phyloP scores from a whole-genome alignment of 2,329 filamentous ascomycete species.

The Coniochaeta sp. region DNA sequence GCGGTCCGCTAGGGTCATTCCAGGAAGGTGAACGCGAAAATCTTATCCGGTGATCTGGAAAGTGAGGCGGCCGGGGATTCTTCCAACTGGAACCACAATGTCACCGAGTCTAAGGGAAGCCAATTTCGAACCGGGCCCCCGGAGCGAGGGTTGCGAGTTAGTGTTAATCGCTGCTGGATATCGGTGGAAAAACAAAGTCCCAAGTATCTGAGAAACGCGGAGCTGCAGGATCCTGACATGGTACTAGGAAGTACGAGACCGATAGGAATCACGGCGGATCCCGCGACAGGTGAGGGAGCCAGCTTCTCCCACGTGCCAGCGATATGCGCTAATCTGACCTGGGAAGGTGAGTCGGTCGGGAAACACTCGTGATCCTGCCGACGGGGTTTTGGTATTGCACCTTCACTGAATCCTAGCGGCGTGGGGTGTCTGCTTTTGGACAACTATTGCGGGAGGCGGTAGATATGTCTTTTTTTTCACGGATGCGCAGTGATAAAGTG shows the following conservation, averaged over 20 bases:
- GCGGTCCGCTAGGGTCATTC: background rate
- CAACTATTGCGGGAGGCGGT: background rate
- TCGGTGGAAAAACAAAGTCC: no score
- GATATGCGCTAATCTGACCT: background rate
- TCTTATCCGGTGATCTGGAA: background rate
- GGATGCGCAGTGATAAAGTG: no score
- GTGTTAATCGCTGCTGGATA: background rate
- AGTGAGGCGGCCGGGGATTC: background rate
- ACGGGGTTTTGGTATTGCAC: background rate
- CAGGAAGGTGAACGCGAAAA: background rate
- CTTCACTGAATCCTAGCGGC: background rate
- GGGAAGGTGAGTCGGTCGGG: background rate
- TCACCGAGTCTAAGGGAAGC: slow-evolving; percentile 1
- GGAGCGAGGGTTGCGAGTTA: background rate
- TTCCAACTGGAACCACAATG: background rate
- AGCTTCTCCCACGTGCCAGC: background rate
- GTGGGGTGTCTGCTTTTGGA: background rate
- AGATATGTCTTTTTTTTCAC: background rate
- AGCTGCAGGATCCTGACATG: background rate
- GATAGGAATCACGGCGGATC: background rate
- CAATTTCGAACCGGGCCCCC: background rate
- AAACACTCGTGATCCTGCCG: background rate
- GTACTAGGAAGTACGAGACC: background rate
- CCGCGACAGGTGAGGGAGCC: background rate
- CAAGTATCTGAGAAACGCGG: background rate